Base-by-base conservation (phyloP, 768 basidiomycete genomes). In the Tulasnella sp. region DNA sequence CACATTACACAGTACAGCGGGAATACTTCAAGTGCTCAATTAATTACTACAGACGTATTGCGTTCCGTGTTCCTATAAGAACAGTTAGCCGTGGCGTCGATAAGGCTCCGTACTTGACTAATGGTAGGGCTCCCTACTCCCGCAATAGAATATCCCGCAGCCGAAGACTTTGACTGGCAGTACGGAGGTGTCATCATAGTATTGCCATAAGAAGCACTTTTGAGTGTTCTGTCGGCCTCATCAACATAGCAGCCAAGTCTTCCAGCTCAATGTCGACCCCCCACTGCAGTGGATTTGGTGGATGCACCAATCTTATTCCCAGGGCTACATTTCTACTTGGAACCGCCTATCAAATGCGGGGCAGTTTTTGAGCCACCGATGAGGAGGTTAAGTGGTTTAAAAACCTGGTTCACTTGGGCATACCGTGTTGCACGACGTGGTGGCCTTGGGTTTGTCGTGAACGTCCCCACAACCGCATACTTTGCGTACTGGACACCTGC, bases 401-500 rank as follows among this genome's bases (percentile, higher is more conserved):
- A n/a, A 44, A 0, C 18, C 18, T 35, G 51, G 11, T 48, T 35
- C 0, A 55, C 78, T 77, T 37, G 37, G 20, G 39, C 78, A 79
- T 13, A 46, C 11, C 23, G 42, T 26, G 37, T 42, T 77, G 67
- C 78, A 79, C n/a, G 20, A n/a, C 16, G 75, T 74, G 57, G 57
- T 48, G 37, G 26, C 55, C 23, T 37, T 20, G 0, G 37, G 18
- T 10, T 29, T 77, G 76, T 79, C 39, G 6, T 61, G 23, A 13
- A 46, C 23, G 42, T 72, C 79, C 40, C 79, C 79, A 51, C 79
- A 79, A 78, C 79, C 79, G 40, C 79, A 79, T 46, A 79, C 79
- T 18, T 55, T n/a, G 35, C 77, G 48, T 42, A 79, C 40, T 79
- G 0, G 48, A 79, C 69, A 42, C 78, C 79, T 29, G 79, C 79